A percentile compares a stretch with the other conserved stretches of the same genome.
phyloP scores from a whole-genome alignment of 2,329 filamentous ascomycete genomes.

The Colletotrichum sidae region DNA sequence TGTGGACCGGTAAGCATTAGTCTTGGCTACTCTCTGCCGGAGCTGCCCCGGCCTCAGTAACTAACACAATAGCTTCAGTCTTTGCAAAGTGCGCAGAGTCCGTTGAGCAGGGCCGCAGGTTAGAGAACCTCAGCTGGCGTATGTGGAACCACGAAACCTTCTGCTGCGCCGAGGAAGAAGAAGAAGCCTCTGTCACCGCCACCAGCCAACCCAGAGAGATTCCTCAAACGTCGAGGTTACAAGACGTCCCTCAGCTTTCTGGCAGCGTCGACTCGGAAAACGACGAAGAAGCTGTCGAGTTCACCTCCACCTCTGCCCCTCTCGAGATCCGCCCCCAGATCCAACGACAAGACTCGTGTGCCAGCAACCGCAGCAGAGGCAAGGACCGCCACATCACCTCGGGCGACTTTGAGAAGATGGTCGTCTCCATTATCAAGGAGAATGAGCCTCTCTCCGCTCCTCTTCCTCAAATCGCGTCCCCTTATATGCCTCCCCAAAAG shows the following conservation, averaged over 20 bases:
- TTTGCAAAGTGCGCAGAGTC: conserved; percentile 96
- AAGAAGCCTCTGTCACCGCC: conserved; percentile 56
- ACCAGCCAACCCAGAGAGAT: conserved; percentile 64
- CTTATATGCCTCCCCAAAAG: conserved; percentile 56
- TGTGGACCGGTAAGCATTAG: conserved; percentile 88
- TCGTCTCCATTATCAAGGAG: conserved; percentile 91
- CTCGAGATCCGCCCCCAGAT: conserved; percentile 74
- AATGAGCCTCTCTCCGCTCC: conserved; percentile 74
- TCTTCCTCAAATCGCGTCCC: conserved; percentile 57
- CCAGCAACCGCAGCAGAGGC: conserved; percentile 76
- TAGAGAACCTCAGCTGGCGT: conserved; percentile 97
- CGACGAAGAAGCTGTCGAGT: conserved; percentile 75
- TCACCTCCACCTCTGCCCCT: conserved; percentile 64
- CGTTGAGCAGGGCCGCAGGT: conserved; percentile 88
- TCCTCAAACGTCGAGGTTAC: conserved; percentile 51
- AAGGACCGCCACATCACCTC: conserved; percentile 93
- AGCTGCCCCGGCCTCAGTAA: conserved; percentile 42
- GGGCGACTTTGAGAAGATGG: conserved; percentile 92
- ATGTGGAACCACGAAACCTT: conserved; percentile 95
- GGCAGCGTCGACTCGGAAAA: conserved; percentile 80
- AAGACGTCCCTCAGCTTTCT: conserved; percentile 77
- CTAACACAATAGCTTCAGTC: conserved; percentile 62
- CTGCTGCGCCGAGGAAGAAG: conserved; percentile 77
- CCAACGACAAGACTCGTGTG: conserved; percentile 77
- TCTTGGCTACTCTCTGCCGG: conserved; percentile 15